These are phyloP conservation scores for Penicillium corylophilum DNA, from an alignment of 2,329 filamentous ascomycete genomes.

Conservation along the genomic window DNA sequence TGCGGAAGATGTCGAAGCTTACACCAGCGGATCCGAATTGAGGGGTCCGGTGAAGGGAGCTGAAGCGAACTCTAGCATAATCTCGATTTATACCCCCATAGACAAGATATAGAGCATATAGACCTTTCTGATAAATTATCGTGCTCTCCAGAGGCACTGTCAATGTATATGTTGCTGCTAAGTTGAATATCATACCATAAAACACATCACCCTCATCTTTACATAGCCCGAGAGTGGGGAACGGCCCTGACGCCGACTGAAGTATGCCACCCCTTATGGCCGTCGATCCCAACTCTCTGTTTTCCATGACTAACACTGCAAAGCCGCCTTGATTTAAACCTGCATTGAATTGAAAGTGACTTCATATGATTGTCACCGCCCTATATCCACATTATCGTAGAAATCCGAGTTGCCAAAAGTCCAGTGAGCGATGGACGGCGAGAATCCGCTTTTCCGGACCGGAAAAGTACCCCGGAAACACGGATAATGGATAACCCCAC, in stretches of 20 bases:
- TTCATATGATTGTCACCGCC: background rate
- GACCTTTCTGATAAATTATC: too few relatives aligned
- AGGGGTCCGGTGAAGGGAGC: background rate
- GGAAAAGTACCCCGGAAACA: background rate
- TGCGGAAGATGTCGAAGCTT: slow-evolving; percentile 48
- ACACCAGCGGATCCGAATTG: slow-evolving; percentile 14
- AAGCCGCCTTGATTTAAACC: too few relatives aligned
- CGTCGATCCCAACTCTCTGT: background rate
- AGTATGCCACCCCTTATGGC: background rate
- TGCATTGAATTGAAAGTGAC: background rate
- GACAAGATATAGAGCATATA: background rate
- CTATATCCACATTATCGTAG: background rate
- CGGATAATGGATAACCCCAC: background rate
- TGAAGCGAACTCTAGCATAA: background rate
- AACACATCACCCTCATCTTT: too few relatives aligned
- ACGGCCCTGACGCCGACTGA: background rate
- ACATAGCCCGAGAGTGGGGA: too few relatives aligned
- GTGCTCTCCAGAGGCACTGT: too few relatives aligned
- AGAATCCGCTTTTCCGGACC: background rate
- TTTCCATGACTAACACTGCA: background rate
- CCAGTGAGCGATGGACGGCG: background rate
- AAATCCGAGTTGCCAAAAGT: background rate
- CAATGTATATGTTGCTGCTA: too few relatives aligned
- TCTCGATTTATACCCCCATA: background rate
- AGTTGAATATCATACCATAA: too few relatives aligned